Evolutionary conservation across 1,284 basidiomycete species (phyloP).

Genomic region (Boletus sp.): DNA sequence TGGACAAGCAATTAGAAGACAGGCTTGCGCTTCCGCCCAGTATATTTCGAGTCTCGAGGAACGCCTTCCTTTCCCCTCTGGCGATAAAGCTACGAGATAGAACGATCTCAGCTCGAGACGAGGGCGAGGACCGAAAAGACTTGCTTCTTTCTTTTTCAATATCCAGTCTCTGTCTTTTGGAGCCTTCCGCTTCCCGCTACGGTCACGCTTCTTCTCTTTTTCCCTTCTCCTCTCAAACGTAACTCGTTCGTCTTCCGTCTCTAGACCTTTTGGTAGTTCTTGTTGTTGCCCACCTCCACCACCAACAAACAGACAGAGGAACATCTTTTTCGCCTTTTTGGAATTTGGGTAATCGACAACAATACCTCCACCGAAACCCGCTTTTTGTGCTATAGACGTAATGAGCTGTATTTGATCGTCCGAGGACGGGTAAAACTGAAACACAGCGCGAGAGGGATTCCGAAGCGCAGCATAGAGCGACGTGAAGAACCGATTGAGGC

Average conservation of each 20-base stretch:
- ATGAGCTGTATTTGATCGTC: constrained; percentile 97
- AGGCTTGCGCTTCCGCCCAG: constrained; percentile 72
- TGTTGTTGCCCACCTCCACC: constrained; percentile 60
- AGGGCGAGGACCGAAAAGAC: constrained; percentile 17
- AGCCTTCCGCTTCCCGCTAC: constrained; percentile 64
- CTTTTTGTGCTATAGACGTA: constrained; percentile 89
- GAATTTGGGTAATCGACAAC: constrained; percentile 98
- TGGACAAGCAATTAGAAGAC: constrained; percentile 53
- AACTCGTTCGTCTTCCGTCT: constrained; percentile 62
- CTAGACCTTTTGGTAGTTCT: constrained; percentile 72
- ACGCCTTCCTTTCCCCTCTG: constrained; percentile 81
- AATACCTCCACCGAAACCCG: constrained; percentile 96
- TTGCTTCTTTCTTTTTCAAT: constrained; percentile 80
- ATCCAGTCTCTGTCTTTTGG: constrained; percentile 82
- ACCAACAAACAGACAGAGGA: constrained; percentile 87
- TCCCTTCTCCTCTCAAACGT: constrained; percentile 73
- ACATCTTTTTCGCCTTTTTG: constrained; percentile 92
- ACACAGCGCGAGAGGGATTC: constrained; percentile 91
- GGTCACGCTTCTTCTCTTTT: constrained; percentile 56
- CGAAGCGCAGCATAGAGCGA: constrained; percentile 92
- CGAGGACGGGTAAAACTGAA: constrained; percentile 95
- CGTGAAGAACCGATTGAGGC: constrained; percentile 94
- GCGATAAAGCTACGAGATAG: constrained; percentile 64
- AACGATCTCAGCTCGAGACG: constrained; percentile 4
- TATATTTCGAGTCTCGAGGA: constrained; percentile 81